Evolutionary conservation across 805 yeast species (phyloP).

Genomic region (Ogataea neopini): DNA sequence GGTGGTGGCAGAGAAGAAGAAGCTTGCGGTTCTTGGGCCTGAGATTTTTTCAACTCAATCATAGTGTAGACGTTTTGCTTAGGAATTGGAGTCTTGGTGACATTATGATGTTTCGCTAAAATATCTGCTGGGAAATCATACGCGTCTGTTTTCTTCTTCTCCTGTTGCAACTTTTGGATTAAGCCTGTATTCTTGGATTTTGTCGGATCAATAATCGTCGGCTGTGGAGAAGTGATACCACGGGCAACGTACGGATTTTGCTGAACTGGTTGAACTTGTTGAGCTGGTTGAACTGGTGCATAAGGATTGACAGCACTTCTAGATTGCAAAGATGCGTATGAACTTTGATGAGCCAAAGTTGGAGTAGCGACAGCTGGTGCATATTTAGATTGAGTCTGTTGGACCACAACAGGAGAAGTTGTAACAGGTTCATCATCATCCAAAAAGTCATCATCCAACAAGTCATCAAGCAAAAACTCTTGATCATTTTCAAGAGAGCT

Average conservation of each 20-base stretch:
- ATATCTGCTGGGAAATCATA: slow-evolving; percentile 70
- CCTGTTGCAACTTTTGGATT: slow-evolving; percentile 39
- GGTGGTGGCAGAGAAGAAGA: slow-evolving; percentile 2
- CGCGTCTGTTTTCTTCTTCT: slow-evolving; percentile 69
- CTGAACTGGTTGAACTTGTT: neutral
- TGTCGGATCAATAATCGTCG: slow-evolving; percentile 3
- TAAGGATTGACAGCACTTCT: slow-evolving; percentile 4
- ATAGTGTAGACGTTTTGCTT: slow-evolving; percentile 32
- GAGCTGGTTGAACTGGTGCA: slow-evolving; percentile 3
- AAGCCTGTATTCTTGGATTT: slow-evolving; percentile 15
- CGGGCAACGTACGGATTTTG: neutral
- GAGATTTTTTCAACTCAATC: slow-evolving; percentile 24
- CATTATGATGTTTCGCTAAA: slow-evolving; percentile 40
- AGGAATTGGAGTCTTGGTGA: slow-evolving; percentile 41
- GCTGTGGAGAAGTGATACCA: slow-evolving; percentile 5
- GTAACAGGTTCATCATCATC: slow-evolving; percentile 27
- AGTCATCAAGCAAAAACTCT: slow-evolving; percentile 39
- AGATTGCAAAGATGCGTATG: neutral
- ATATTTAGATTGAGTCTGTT: neutral
- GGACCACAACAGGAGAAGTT: neutral
- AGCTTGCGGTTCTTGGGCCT: slow-evolving; percentile 6
- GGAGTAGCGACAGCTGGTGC: slow-evolving; percentile 2
- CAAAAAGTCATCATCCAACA: slow-evolving; percentile 41
- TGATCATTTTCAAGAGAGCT: slow-evolving; percentile 46
- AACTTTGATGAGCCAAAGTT: neutral